Percentiles rank a stretch among this genome's conserved stretches.
phyloP scores from a whole-genome alignment of 2,329 filamentous ascomycete genomes.

The Xylariaceae sp. region DNA sequence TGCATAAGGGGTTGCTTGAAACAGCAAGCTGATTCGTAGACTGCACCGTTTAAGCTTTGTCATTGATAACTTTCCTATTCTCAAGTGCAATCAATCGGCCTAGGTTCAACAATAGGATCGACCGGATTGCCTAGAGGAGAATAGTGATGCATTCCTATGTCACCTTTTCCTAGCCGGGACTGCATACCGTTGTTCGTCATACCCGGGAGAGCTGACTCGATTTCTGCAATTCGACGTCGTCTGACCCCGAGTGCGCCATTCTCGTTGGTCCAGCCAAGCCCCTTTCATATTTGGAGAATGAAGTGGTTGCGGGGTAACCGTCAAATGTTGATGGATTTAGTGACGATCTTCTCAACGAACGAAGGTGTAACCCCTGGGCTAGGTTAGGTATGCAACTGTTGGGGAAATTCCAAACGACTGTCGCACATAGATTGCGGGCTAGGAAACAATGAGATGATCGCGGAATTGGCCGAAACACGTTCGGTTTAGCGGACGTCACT shows the following conservation, averaged over 20 bases:
- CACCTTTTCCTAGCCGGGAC: not conserved
- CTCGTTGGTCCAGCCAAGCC: slow-evolving; percentile 22
- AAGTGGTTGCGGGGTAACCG: slow-evolving; percentile 29
- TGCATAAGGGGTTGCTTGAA: slow-evolving; percentile 6
- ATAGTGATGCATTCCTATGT: slow-evolving; percentile 18
- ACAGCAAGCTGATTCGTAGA: slow-evolving; percentile 18
- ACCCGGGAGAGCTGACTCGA: slow-evolving; percentile 2
- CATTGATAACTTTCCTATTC: slow-evolving; percentile 12
- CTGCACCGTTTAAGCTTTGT: slow-evolving; percentile 3
- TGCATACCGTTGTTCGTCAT: slow-evolving; percentile 17
- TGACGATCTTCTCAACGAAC: slow-evolving; percentile 19
- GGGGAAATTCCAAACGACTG: slow-evolving; percentile 16
- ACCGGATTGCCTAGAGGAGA: slow-evolving; percentile 12
- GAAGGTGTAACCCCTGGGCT: not conserved
- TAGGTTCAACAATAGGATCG: slow-evolving; percentile 2
- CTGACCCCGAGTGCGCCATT: slow-evolving; percentile 21
- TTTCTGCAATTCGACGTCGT: slow-evolving; percentile 22
- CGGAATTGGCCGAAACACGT: slow-evolving; percentile 17
- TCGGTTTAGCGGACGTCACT: not conserved
- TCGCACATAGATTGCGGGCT: slow-evolving; percentile 9
- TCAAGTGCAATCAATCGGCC: slow-evolving; percentile 6
- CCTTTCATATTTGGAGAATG: slow-evolving; percentile 17
- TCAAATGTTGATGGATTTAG: slow-evolving; percentile 15
- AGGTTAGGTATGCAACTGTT: not conserved
- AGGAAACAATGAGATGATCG: not conserved